Percentiles rank a stretch among this genome's conserved stretches.
These are phyloP conservation scores for Trichoderma semiorbis DNA, from an alignment of 2,329 filamentous ascomycete genomes.

Conservation along the genomic window DNA sequence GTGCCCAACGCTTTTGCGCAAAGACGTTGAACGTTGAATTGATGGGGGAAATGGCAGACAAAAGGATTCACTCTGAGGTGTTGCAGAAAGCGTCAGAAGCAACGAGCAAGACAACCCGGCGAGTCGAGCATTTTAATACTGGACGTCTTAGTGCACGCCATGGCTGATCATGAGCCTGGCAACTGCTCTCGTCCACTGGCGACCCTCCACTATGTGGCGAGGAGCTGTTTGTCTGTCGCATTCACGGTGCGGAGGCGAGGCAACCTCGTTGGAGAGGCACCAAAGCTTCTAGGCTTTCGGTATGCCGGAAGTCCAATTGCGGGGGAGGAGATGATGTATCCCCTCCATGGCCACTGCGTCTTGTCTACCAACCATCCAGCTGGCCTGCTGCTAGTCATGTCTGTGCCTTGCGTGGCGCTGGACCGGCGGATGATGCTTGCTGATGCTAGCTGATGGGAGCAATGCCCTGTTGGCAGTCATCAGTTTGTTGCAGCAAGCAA, in stretches of 20 bases:
- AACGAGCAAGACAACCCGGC: background rate
- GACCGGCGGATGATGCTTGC: background rate
- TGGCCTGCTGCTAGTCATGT: background rate
- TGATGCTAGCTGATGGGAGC: background rate
- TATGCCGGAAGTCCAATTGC: constrained; percentile 16
- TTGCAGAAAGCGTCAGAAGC: background rate
- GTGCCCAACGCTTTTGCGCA: background rate
- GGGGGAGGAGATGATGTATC: constrained; percentile 17
- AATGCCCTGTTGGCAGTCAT: background rate
- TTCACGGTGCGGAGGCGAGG: constrained; percentile 13
- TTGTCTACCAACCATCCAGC: background rate
- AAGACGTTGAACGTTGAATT: background rate
- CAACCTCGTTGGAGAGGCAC: constrained; percentile 10
- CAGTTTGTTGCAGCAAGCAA: background rate
- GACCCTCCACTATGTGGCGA: constrained; percentile 28
- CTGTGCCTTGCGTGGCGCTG: constrained; percentile 18
- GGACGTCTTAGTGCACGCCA: background rate
- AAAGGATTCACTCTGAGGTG: background rate
- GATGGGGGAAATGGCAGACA: background rate
- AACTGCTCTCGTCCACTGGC: constrained; percentile 28
- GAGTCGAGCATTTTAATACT: constrained; percentile 15
- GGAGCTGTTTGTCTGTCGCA: background rate
- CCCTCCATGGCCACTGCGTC: background rate
- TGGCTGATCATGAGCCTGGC: constrained; percentile 11
- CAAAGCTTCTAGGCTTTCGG: constrained; percentile 6